Percentiles rank a stretch among this genome's conserved stretches.
These are phyloP conservation scores for Gossypium longicalyx DNA, from an alignment of 345 rosid genomes.

Conservation along the genomic window DNA sequence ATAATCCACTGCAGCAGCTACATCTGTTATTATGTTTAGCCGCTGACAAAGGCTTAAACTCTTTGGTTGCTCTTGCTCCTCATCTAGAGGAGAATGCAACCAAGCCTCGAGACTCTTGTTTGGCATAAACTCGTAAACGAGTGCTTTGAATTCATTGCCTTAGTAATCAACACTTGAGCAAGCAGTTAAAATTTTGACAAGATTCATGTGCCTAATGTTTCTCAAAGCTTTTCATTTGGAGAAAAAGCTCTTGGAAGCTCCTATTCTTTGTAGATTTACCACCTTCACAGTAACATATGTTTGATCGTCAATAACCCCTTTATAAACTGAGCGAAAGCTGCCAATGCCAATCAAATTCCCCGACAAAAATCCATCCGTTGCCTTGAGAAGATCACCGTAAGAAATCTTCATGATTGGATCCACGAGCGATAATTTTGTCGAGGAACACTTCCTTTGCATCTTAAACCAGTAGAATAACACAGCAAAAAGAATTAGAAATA, in stretches of 20 bases:
- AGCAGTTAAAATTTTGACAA: constrained; percentile 9
- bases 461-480: neutral
- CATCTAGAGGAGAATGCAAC: constrained; percentile 6
- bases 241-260: constrained; percentile 21
- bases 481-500: neutral
- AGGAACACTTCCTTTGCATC: neutral
- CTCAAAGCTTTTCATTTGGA: constrained; percentile 14
- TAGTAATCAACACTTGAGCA: constrained; percentile 16
- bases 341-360: constrained; percentile 13
- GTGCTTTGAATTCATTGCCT: constrained; percentile 21
- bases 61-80: neutral
- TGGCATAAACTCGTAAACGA: constrained; percentile 17
- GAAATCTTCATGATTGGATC: neutral
- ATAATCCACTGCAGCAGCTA: constrained; percentile 18
- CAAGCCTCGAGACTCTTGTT: constrained; percentile 18
- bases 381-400: neutral
- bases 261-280: constrained; percentile 15
- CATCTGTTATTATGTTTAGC: constrained; percentile 18
- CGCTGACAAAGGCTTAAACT: constrained; percentile 18
- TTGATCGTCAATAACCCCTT: constrained; percentile 8
- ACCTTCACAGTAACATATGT: constrained; percentile 12
- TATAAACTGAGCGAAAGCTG: constrained; percentile 17
- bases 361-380: constrained; percentile 2
- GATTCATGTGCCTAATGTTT: constrained; percentile 18
- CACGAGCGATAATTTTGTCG: neutral